Conservation (phyloP, 2,329 filamentous ascomycete genomes). For the Trichoderma sp. region DNA sequence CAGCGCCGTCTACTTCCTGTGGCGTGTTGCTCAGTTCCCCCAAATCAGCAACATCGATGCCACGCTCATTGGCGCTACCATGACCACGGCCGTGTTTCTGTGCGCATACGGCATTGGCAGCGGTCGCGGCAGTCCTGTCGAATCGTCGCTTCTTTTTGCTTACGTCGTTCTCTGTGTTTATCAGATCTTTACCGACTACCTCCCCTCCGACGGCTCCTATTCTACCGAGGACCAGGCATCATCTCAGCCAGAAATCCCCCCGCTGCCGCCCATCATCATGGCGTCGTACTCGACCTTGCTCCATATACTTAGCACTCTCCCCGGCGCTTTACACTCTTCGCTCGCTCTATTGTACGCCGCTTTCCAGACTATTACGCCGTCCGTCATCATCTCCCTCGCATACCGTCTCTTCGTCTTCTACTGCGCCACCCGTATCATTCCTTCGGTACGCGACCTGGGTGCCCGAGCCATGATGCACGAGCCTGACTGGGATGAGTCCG, state of each 20-base stretch:
- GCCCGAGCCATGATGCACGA: slow-evolving; percentile 80
- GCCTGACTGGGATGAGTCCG: slow-evolving; percentile 78
- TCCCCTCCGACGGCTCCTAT: slow-evolving; percentile 68
- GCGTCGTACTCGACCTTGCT: slow-evolving; percentile 92
- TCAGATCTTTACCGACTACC: slow-evolving; percentile 98
- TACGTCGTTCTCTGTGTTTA: slow-evolving; percentile 99
- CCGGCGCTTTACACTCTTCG: slow-evolving; percentile 75
- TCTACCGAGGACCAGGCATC: slow-evolving; percentile 47
- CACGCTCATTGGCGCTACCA: slow-evolving; percentile 84
- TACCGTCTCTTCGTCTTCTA: slow-evolving; percentile 96
- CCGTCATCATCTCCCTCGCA: slow-evolving; percentile 88
- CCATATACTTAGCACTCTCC: slow-evolving; percentile 78
- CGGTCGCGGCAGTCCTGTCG: slow-evolving; percentile 89
- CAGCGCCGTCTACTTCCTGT: slow-evolving; percentile 92
- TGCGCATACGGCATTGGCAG: slow-evolving; percentile 93
- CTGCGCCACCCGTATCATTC: slow-evolving; percentile 91
- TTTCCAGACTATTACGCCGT: slow-evolving; percentile 92
- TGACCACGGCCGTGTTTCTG: slow-evolving; percentile 89
- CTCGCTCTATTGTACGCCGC: slow-evolving; percentile 87
- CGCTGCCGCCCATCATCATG: slow-evolving; percentile 97
- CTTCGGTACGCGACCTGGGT: slow-evolving; percentile 83
- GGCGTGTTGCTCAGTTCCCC: slow-evolving; percentile 90
- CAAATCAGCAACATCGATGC: slow-evolving; percentile 91
- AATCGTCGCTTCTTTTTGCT: slow-evolving; percentile 91
- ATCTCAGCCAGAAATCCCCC: slow-evolving; percentile 82